Evolutionary conservation across 371 early-diverging fungal genomes (phyloP), one percentile per base, ranked within the genome.

Genomic region (Umbelopsis sp.): DNA sequence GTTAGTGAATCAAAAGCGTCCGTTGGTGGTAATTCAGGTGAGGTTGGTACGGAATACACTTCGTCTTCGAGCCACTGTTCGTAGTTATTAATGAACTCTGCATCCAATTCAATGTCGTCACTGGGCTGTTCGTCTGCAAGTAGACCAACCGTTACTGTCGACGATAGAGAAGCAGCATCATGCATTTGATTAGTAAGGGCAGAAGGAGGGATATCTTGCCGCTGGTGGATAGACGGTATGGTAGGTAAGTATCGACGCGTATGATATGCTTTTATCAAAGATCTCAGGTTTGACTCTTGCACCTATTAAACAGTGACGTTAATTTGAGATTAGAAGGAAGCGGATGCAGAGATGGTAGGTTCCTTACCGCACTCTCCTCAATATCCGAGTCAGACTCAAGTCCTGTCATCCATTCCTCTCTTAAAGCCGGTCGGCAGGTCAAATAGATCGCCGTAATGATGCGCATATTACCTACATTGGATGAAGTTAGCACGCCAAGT

Each of bases 391-490:
- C 92, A 11, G 80, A 79, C 62, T 95, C 95, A 2, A 77, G 75
- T 3, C 88, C 88, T 0, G 87, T 81, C 22, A 95, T 75, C 86
- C 91, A 93, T 44, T 93, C 92, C 65, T 94, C 94, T 44, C 83
- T 77, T 29, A 93, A 72, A 63, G 76, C 79, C 0, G 93, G 92
- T 7, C 86, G 78, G 63, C 93, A 84, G 37, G 85, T 86, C 57
- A 90, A 66, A 74, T 90, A 94, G 25, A 94, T 93, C 0, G 89
- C 83, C 9, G 96, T 93, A 20, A 95, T 89, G 10, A 91, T 86
- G 68, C 87, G 90, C 93, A 94, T 93, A 68, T 94, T 93, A 35
- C 76, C 88, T 88, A 68, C 20, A 20, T 1, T 12, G 5, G 20
- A 16, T 48, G 48, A 4, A 12, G 18, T 51, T 48, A 50, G 66